Conservation (phyloP, 768 basidiomycete species). For the Termitomyces sp. region DNA sequence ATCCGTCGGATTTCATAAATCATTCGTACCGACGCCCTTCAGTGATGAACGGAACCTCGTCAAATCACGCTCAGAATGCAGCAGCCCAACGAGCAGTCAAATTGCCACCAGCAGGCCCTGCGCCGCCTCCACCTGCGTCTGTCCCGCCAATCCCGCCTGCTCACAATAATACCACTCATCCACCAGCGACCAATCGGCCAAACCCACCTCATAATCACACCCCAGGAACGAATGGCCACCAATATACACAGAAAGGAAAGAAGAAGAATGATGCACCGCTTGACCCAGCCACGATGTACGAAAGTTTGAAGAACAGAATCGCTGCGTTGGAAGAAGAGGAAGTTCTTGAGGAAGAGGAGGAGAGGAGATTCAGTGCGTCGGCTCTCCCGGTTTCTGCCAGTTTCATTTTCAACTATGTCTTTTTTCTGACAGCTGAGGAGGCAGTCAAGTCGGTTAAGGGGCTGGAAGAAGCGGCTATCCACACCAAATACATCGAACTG, state of each 20-base stretch:
- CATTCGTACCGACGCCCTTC: slow-evolving; percentile 12
- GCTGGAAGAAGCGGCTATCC: slow-evolving; percentile 76
- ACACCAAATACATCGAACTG: slow-evolving; percentile 84
- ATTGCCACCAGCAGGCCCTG: slow-evolving; percentile 51
- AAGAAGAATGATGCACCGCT: slow-evolving; percentile 68
- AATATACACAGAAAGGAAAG: slow-evolving; percentile 52
- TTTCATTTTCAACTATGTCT: slow-evolving; percentile 12
- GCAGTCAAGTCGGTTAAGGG: slow-evolving; percentile 83
- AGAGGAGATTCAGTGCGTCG: slow-evolving; percentile 63
- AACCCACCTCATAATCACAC: slow-evolving; percentile 26
- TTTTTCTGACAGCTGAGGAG: slow-evolving; percentile 61
- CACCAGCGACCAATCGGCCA: slow-evolving; percentile 21
- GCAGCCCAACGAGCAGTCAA: slow-evolving; percentile 37
- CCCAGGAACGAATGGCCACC: slow-evolving; percentile 37
- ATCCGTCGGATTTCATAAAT: slow-evolving; percentile 12
- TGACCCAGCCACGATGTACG: slow-evolving; percentile 84
- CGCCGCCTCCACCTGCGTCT: slow-evolving; percentile 55
- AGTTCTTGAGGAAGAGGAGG: slow-evolving; percentile 83
- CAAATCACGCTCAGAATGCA: slow-evolving; percentile 25
- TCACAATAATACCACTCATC: slow-evolving; percentile 27
- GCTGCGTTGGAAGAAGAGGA: slow-evolving; percentile 87
- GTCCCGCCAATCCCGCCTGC: slow-evolving; percentile 52
- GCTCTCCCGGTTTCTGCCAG: not conserved
- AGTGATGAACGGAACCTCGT: slow-evolving; percentile 45
- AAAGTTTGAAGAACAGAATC: slow-evolving; percentile 83